Evolutionary conservation across 371 early-diverging fungal species (phyloP), one percentile per base, ranked within the genome.

Genomic region (Mortierella sp.): DNA sequence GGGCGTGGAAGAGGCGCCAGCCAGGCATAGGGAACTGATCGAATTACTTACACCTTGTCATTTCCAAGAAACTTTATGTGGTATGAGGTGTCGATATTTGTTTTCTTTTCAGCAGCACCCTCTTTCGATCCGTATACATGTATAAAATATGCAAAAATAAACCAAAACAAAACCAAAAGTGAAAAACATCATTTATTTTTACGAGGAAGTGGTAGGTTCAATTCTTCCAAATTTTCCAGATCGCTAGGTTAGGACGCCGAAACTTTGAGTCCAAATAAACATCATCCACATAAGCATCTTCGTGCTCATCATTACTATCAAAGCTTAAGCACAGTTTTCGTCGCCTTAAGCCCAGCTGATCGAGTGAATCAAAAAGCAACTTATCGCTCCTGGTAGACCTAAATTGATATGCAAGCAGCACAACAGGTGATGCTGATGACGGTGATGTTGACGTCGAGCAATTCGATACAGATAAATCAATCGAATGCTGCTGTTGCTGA

Each of bases 1-100:
- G 76, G 83, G 60, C 84, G 86, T 69, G 85, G 85, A 37, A 75
- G 86, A 19, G 74, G 75, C 32, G 66, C 26, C 51, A 70, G 68
- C 37, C 70, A 68, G 40, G 65, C 80, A 74, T 79, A 73, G 62
- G 28, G 29, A 10, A 9, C 8, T 54, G 26, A 9, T 17, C 28
- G 56, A 13, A 54, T 8, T 54, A 15, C 31, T 28, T 22, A 1
- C 26, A 31, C 26, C 17, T n/a, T 49, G 49, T 49, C 49, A 49
- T 22, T 23, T 49, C n/a, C 23, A 29, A 22, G 26, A 35, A 35
- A 19, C 28, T 47, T 37, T 37, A 37, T 37, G 13, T 37, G 40
- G 40, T 37, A 8, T 37, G 40, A 43, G 45, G 53, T 23, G 35
- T 28, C 32, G 34, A 28, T 65, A 26, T 64, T 64, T 68, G 26